A percentile compares a stretch with the other conserved stretches of the same genome.
Conservation (phyloP, 2,329 filamentous ascomycete species). For the Clonostachys rhizophaga region DNA sequence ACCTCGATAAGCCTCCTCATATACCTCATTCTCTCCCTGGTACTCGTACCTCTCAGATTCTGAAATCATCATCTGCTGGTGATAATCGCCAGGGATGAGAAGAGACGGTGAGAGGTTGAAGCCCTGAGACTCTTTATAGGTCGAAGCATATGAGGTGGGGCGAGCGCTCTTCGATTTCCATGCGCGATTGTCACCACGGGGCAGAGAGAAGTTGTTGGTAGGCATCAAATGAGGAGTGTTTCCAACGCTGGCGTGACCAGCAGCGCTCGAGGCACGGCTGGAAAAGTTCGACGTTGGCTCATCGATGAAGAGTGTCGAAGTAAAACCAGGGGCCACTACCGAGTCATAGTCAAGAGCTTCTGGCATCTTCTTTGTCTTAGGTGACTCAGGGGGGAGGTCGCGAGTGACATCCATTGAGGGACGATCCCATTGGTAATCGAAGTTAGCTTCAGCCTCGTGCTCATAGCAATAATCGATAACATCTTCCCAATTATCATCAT, state of each 20-base stretch:
- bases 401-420: conserved; percentile 41
- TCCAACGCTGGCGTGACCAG: neutral
- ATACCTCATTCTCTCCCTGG: conserved; percentile 24
- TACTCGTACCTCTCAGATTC: conserved; percentile 17
- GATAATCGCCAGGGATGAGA: conserved; percentile 57
- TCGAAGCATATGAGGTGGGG: conserved; percentile 42
- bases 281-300: conserved; percentile 41
- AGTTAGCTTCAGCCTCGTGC: conserved; percentile 62
- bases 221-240: conserved; percentile 19
- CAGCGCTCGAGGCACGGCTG: neutral
- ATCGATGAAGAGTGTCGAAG: conserved; percentile 23
- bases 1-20: conserved; percentile 10
- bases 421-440: conserved; percentile 62
- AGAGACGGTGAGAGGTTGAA: conserved; percentile 57
- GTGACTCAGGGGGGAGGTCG: conserved; percentile 3
- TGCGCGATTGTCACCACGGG: conserved; percentile 24
- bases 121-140: conserved; percentile 54
- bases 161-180: conserved; percentile 24
- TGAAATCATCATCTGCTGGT: conserved; percentile 42
- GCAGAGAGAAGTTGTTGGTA: conserved; percentile 48
- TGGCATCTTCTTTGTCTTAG: too few species aligned
- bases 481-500: conserved; percentile 57
- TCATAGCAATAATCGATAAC: conserved; percentile 70
- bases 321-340: conserved; percentile 1
- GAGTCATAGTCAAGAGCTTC: neutral